phyloP scores from a whole-genome alignment of 2,329 filamentous ascomycete genomes.

The Chaetomium strumarium region DNA sequence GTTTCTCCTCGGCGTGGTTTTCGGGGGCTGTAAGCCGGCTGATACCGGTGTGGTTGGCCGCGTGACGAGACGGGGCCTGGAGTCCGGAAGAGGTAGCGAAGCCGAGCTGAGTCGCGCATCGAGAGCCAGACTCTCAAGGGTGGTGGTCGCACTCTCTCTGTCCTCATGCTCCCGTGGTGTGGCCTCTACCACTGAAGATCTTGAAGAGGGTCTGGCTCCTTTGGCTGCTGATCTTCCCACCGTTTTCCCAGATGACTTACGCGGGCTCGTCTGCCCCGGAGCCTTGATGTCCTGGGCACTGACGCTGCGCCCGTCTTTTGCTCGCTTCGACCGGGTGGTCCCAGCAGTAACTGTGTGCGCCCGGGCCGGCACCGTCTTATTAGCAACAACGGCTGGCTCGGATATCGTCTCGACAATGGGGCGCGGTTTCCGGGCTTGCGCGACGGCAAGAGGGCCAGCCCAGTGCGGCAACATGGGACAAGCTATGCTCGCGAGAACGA shows the following conservation, averaged over 20 bases:
- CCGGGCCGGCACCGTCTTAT: constrained; percentile 48
- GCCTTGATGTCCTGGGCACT: constrained; percentile 38
- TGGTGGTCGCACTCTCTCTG: constrained; percentile 40
- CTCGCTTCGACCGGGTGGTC: constrained; percentile 46
- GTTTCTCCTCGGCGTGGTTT: constrained; percentile 51
- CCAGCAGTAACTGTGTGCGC: constrained; percentile 60
- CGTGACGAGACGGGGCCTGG: constrained; percentile 46
- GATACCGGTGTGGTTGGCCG: constrained; percentile 54
- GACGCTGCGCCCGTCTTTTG: constrained; percentile 41
- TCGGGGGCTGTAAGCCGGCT: constrained; percentile 45
- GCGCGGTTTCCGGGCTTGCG: constrained; percentile 72
- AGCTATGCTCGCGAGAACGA: constrained; percentile 71
- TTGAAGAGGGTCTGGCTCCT: constrained; percentile 18
- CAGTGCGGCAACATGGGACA: constrained; percentile 69
- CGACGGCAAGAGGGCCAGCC: constrained; percentile 74
- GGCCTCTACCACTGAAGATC: constrained; percentile 23
- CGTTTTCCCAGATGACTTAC: constrained; percentile 13
- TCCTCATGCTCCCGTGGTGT: constrained; percentile 31
- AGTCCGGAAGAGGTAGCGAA: constrained; percentile 59
- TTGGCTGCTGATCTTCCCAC: constrained; percentile 14
- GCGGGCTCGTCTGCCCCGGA: constrained; percentile 16
- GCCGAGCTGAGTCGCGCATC: constrained; percentile 63
- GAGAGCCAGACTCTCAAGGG: constrained; percentile 47
- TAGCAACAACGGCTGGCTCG: constrained; percentile 43
- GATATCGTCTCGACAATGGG: constrained; percentile 55